A percentile compares a stretch with the other conserved stretches of the same genome.
Evolutionary conservation across 768 basidiomycete genomes (phyloP).

Genomic region (Leccinum olivaceopallidum): DNA sequence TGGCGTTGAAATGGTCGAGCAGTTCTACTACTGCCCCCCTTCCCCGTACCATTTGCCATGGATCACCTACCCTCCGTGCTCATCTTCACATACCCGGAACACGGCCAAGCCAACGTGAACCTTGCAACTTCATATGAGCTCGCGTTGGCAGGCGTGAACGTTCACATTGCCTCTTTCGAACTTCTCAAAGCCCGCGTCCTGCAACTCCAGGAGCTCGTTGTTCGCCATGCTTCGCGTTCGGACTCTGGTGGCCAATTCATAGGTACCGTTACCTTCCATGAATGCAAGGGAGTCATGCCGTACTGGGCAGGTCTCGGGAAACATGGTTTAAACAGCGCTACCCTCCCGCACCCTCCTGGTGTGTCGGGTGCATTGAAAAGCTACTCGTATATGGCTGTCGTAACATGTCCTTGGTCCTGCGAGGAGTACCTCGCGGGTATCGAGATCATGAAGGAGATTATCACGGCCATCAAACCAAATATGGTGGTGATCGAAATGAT

Average conservation of each 20-base stretch:
- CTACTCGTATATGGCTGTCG: not conserved
- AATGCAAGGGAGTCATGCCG: slow-evolving; percentile 2
- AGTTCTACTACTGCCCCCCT: not conserved
- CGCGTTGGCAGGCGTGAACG: slow-evolving; percentile 11
- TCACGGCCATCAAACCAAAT: slow-evolving; percentile 4
- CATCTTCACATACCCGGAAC: slow-evolving; percentile 12
- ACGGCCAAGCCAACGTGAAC: slow-evolving; percentile 6
- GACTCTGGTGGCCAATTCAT: not conserved
- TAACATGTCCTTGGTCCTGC: not conserved
- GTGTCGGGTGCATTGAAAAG: slow-evolving; percentile 5
- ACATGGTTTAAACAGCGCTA: not conserved
- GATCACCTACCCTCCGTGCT: slow-evolving; percentile 2
- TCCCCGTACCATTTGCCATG: not conserved
- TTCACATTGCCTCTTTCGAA: slow-evolving; percentile 13
- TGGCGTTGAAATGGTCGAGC: not conserved
- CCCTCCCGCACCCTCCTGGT: not conserved
- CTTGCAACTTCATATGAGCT: slow-evolving; percentile 17
- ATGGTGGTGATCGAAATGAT: slow-evolving; percentile 1
- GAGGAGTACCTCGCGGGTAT: slow-evolving; percentile 12
- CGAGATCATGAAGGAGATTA: slow-evolving; percentile 3
- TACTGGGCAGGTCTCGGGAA: not conserved
- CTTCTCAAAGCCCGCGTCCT: slow-evolving; percentile 10
- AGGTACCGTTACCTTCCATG: slow-evolving; percentile 10
- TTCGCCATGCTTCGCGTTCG: not conserved
- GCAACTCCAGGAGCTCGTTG: slow-evolving; percentile 10